phyloP scores from a whole-genome alignment of 2,329 filamentous ascomycete genomes.

The Didymellaceae sp. region DNA sequence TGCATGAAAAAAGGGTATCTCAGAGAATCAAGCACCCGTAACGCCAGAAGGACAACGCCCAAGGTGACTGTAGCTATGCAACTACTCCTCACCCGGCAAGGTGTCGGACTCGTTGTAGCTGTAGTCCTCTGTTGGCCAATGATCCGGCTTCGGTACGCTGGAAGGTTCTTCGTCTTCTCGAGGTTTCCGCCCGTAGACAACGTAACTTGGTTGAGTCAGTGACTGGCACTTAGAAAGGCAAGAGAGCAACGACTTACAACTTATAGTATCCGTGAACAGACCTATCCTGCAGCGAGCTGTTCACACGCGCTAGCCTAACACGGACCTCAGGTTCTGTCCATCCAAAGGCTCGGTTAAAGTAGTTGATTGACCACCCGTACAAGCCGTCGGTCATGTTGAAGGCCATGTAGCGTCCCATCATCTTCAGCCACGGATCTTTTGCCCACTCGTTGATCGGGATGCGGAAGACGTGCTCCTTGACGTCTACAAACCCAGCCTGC shows the following conservation, averaged over 20 bases:
- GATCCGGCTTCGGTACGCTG: conserved; percentile 23
- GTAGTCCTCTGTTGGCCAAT: conserved; percentile 26
- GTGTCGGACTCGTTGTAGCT: conserved; percentile 18
- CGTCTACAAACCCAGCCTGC: conserved; percentile 64
- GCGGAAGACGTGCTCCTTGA: conserved; percentile 60
- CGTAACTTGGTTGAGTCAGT: conserved; percentile 26
- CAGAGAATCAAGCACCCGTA: not conserved
- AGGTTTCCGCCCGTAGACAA: conserved; percentile 40
- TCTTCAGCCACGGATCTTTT: conserved; percentile 54
- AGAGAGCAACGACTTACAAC: conserved; percentile 40
- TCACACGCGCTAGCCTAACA: conserved; percentile 53
- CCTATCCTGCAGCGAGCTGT: conserved; percentile 49
- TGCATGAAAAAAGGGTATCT: conserved; percentile 11
- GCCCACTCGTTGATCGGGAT: conserved; percentile 62
- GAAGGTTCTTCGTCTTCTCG: conserved; percentile 23
- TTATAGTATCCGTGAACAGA: conserved; percentile 53
- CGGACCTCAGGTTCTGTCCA: conserved; percentile 55
- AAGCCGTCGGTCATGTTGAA: conserved; percentile 55
- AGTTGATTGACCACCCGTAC: conserved; percentile 53
- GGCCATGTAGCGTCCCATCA: conserved; percentile 58
- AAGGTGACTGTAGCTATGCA: not conserved
- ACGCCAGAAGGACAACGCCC: not conserved
- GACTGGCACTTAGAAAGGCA: not conserved
- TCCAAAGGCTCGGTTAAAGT: conserved; percentile 51
- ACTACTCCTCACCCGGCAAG: too few species aligned